Base-by-base conservation (phyloP, 2,329 filamentous ascomycete species). In the Rachicladosporium sp. region DNA sequence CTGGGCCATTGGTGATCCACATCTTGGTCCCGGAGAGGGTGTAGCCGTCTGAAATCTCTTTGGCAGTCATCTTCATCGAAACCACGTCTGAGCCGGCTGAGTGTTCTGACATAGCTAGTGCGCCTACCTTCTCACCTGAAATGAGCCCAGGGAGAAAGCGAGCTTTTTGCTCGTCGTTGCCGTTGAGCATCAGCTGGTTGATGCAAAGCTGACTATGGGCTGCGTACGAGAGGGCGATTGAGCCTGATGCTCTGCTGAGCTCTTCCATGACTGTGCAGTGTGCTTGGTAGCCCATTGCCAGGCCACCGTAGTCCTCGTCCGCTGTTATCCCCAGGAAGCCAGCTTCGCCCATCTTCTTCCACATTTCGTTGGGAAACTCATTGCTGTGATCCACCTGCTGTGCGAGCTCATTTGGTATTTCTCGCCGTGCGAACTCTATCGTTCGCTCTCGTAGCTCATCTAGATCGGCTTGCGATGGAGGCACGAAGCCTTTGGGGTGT, bases 1-100 rank as follows among this genome's bases (percentile, higher is more conserved):
- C 88, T 1, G 89, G 89, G 4, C 89, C 77, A 63, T 98, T 98
- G 46, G 89, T 98, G 59, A 98, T 98, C 89, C 89, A 98, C 89
- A 96, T 95, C 71, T 98, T 95, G 44, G 80, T 84, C 27, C 88
- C 89, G 55, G 88, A 86, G 40, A 98, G 68, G 12, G 88, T 46
- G 60, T 82, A 95, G 21, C 89, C 89, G 29, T 87, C 88, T 52
- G 91, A 82, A 8, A 85, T 82, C 47, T 75, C 70, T 58, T 76
- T 82, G 0, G 88, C 89, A 3, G 76, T 80, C 33, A 80, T 93
- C 59, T 88, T 85, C 89, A 96, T 96, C 62, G 82, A 84, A 21
- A 98, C 88, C 3, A 98, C 89, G 63, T 98, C 89, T 50, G 81
- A 88, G 10, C 89, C 89, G 1, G 89, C 80, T 5, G 82, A 84